phyloP scores from a whole-genome alignment of 768 basidiomycete species.

The Harrya chromipes region DNA sequence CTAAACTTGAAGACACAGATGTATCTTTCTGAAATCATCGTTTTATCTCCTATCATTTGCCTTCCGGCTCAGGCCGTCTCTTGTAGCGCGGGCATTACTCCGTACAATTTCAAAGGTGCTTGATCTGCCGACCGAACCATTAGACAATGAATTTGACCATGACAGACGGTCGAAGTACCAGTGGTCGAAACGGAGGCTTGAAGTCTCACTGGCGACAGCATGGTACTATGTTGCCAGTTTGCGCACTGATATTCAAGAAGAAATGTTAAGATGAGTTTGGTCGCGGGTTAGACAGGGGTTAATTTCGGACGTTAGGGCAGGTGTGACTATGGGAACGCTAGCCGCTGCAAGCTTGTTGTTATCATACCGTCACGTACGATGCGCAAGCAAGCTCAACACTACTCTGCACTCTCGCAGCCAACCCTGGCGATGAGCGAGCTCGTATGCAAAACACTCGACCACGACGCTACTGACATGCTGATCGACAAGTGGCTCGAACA shows the following conservation, averaged over 20 bases:
- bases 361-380: constrained; percentile 16
- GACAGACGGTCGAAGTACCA: no score
- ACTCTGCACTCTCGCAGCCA: constrained; percentile 66
- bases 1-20: no score
- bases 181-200: no score
- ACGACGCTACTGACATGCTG: constrained; percentile 72
- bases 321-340: constrained; percentile 7
- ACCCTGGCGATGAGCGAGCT: constrained; percentile 74
- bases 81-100: no score
- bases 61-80: no score
- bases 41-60: no score
- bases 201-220: no score
- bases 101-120: no score
- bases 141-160: no score
- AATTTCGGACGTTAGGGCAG: constrained; percentile 26
- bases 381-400: constrained; percentile 34
- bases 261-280: background rate
- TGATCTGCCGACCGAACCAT: no score
- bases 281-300: constrained; percentile 2
- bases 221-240: no score
- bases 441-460: constrained; percentile 72
- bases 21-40: no score
- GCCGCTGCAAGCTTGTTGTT: background rate
- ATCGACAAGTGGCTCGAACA: constrained; percentile 86
- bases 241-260: constrained; percentile 5